Evolutionary conservation across 1,284 basidiomycete species (phyloP).

Genomic region (Pholiota adiposa): DNA sequence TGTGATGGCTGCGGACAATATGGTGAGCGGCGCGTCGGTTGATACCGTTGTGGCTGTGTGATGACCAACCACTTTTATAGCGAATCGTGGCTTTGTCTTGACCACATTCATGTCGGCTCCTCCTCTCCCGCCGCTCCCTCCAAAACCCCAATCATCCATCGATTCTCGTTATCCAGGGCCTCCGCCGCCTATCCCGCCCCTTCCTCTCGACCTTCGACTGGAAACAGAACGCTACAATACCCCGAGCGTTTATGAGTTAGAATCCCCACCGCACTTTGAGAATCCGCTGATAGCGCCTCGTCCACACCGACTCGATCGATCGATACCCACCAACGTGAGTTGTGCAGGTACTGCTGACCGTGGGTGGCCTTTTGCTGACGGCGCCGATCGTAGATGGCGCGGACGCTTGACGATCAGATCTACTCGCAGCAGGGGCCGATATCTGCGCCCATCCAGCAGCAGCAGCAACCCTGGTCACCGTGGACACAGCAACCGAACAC

Average conservation of each 20-base stretch:
- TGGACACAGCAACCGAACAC: constrained; percentile 13
- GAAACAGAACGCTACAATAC: constrained; percentile 26
- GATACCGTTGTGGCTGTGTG: too few species aligned
- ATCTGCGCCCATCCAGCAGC: constrained; percentile 24
- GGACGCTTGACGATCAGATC: constrained; percentile 55
- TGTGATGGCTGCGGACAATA: too few species aligned
- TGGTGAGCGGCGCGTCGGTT: too few species aligned
- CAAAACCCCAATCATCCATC: constrained; percentile 6
- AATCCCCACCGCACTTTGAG: constrained; percentile 54
- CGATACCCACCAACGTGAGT: constrained; percentile 66
- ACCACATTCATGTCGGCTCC: constrained; percentile 24
- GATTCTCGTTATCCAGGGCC: constrained; percentile 3
- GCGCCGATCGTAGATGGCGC: constrained; percentile 62
- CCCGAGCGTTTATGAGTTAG: constrained; percentile 26
- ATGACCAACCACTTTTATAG: too few species aligned
- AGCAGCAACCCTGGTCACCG: constrained; percentile 33
- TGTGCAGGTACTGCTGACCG: constrained; percentile 3
- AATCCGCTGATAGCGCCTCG: constrained; percentile 69
- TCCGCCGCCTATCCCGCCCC: constrained; percentile 28
- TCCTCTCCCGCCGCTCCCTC: constrained; percentile 28
- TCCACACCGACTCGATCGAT: constrained; percentile 66
- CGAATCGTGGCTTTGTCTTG: too few species aligned
- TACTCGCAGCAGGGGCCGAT: constrained; percentile 23
- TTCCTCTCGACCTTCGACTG: constrained; percentile 26
- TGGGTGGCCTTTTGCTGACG: constrained; percentile 5